Base-by-base conservation (phyloP, 2,329 filamentous ascomycete species). In the Arthrobotrys conoides region DNA sequence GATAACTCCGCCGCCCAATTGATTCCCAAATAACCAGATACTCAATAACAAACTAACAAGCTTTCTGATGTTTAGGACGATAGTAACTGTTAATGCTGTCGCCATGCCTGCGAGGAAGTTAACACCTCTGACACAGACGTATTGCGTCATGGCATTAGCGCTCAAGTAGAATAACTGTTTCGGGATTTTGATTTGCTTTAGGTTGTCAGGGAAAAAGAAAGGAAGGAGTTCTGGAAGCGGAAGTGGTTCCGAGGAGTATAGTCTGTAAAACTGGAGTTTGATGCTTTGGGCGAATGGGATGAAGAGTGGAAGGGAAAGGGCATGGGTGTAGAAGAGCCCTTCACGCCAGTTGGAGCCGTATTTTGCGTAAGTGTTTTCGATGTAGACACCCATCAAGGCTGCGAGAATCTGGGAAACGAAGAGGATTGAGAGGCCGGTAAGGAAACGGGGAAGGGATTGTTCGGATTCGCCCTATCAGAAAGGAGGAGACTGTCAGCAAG, bases 41-140 rank as follows among this genome's bases (percentile, higher is more conserved):
- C 94, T 97, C 75, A 98, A 84, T 79, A 98, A 86, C 78, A 98
- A 88, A 82, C 94, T 97, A 70, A 97, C 91, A 20, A 99, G 87
- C 85, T 99, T 99, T 81, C 96, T 89, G 77, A 99, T 92, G 84
- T 98, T 99, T 77, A 99, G 87, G 59, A 98, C 94, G 82, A 99
- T 97, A 0, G 95, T 97, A 24, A 99, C 96, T 0, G 96, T 98
- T 70, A 99, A 88, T 0, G 96, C 96, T 2, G 94, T 95, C 2
- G 93, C 93, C 69, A 91, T 91, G 0, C 95, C 93, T 0, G 93
- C 94, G 3, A 99, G 87, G n/a, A 97, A 88, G 82, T 98, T 98
- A 72, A 99, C 96, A 0, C 96, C 96, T 2, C 94, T 92, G 80
- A 99, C 98, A 84, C 96, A 99, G 24, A 94, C 89, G 82, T 97